Percentiles rank a stretch among this genome's conserved stretches.
Evolutionary conservation across 495 filamentous ascomycete genomes (phyloP).

Genomic region (Filosporella fistucella): DNA sequence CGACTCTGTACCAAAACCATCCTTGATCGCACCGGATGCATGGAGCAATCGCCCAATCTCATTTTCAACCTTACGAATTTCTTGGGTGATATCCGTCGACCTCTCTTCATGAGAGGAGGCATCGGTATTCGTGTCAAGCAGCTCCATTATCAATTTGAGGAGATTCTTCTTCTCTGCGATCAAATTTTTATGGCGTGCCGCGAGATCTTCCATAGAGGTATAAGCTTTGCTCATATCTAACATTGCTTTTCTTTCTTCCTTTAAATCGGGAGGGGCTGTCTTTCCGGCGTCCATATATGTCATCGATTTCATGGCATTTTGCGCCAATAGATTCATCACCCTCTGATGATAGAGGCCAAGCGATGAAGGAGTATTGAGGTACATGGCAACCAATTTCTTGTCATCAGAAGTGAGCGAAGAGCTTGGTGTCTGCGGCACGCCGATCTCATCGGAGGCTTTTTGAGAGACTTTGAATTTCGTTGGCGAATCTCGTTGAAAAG

Average conservation of each 20-base stretch:
- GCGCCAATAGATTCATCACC: conserved; percentile 16
- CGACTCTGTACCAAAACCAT: conserved; percentile 19
- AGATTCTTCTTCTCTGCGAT: conserved; percentile 13
- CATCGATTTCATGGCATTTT: conserved; percentile 21
- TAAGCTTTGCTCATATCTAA: conserved; percentile 17
- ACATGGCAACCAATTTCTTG: conserved; percentile 21
- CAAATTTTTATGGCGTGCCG: not conserved
- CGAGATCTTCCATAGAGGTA: conserved; percentile 1
- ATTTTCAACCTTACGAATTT: conserved; percentile 15
- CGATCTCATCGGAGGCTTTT: not conserved
- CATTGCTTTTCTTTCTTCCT: conserved; percentile 16
- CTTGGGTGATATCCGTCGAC: conserved; percentile 2
- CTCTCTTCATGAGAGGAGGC: conserved; percentile 8
- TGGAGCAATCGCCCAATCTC: conserved; percentile 15
- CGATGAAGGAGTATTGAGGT: conserved; percentile 17
- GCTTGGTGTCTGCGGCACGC: conserved; percentile 7
- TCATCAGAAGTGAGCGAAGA: conserved; percentile 14
- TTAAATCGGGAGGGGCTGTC: conserved; percentile 12
- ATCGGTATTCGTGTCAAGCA: conserved; percentile 14
- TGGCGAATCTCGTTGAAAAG: conserved; percentile 31
- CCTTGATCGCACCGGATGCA: conserved; percentile 19
- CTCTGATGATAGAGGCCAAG: conserved; percentile 19
- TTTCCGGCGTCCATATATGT: conserved; percentile 7
- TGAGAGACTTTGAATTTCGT: conserved; percentile 17
- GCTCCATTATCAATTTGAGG: conserved; percentile 2